A percentile compares a stretch with the other conserved stretches of the same genome.
phyloP scores from a whole-genome alignment of 2,329 filamentous ascomycete species.

The Bisporella sp. region DNA sequence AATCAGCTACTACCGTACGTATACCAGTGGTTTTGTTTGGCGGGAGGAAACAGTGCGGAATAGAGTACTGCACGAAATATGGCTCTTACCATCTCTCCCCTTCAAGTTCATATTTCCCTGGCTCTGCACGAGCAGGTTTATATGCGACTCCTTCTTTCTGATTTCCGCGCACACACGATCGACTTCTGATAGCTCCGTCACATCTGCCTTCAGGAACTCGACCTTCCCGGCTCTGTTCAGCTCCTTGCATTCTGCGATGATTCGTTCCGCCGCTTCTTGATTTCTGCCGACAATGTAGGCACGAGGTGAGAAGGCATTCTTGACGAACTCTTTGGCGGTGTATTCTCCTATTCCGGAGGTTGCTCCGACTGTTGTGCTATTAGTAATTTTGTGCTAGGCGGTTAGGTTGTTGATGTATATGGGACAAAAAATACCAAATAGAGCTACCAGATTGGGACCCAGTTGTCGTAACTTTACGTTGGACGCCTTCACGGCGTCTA shows the following conservation, averaged over 20 bases:
- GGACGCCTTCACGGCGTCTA: conserved; percentile 20
- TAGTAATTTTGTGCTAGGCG: neutral
- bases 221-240: conserved; percentile 38
- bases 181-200: conserved; percentile 36
- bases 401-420: no score
- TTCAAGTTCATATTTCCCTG: conserved; percentile 36
- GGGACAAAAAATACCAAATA: conserved; percentile 15
- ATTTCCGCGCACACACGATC: conserved; percentile 45
- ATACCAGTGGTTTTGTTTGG: no score
- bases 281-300: conserved; percentile 43
- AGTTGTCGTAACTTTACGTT: conserved; percentile 23
- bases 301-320: conserved; percentile 31
- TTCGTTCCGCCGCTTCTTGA: conserved; percentile 31
- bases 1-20: neutral
- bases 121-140: conserved; percentile 50
- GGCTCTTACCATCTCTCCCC: conserved; percentile 17
- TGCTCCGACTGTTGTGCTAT: conserved; percentile 29
- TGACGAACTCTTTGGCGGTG: conserved; percentile 32
- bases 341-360: conserved; percentile 45
- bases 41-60: neutral
- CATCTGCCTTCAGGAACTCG: conserved; percentile 39
- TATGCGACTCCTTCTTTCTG: conserved; percentile 37
- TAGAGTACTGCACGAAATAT: neutral
- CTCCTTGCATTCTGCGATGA: conserved; percentile 34
- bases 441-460: conserved; percentile 23